Base-by-base conservation (phyloP, 306 rosid species). In the Sophora flavescens region DNA sequence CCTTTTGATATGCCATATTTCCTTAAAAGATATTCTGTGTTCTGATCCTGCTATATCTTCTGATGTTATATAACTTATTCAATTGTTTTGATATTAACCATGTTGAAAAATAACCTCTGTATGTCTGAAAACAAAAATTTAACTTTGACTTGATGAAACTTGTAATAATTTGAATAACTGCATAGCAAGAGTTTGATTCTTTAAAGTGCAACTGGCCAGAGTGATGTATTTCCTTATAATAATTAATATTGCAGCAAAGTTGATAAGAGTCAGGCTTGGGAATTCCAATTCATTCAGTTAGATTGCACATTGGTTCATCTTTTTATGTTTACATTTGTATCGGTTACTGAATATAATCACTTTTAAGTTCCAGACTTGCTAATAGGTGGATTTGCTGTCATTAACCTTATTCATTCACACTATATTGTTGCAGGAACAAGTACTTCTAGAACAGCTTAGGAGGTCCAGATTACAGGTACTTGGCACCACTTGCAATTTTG, bases 381-480 rank as follows among this genome's bases (percentile, higher is more conserved):
- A 58, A 32, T 57, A 30, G 39, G 41, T 36, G 41, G 18, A 53
- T 26, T 6, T 68, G 48, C 22, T 69, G 14, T 60, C 4, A 16
- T 15, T 18, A 48, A 63, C 64, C 54, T 76, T 18, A 48, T 38
- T 9, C 33, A 56, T 22, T 65, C 18, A 4, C 15, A 44, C 8
- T 65, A 39, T 33, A 42, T 48, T 81, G 14, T 74, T 86, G 75
- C 86, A 91, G 90, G 97, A 92, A 80, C 81, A 86, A 66, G 45
- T 83, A 64, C 83, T 88, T 48, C 3, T 80, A 60, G 96, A 90
- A 81, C 88, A 86, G 48, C 86, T 91, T 54, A 74, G 68, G 76
- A 88, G 68, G 72, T 89, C 91, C 70, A 87, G 82, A 74, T 51
- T 82, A 63, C 91, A 86, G 93, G 93, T 91, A 79, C 57, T 64